phyloP scores from a whole-genome alignment of 192 early-diverging fungal genomes.

The Gryganskiella cystojenkinii region DNA sequence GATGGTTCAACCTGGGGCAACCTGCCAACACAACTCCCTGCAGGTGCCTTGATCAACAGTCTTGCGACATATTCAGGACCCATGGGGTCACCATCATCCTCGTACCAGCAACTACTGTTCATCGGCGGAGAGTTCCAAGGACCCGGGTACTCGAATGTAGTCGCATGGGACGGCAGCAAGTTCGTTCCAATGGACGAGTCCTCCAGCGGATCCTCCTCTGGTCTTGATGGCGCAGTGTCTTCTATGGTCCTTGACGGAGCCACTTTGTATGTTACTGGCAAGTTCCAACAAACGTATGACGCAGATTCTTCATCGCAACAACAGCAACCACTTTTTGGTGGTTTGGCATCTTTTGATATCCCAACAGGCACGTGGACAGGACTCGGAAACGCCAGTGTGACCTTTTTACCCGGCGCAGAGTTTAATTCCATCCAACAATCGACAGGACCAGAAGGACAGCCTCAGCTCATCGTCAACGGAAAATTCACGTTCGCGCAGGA shows the following conservation, averaged over 20 bases:
- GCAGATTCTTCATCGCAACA: not conserved
- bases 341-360: conserved; percentile 29
- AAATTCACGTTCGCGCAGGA: conserved; percentile 12
- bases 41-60: conserved; percentile 60
- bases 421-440: conserved; percentile 29
- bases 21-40: conserved; percentile 53
- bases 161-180: conserved; percentile 57
- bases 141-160: conserved; percentile 65
- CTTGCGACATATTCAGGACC: conserved; percentile 44
- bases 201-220: conserved; percentile 16
- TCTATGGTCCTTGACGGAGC: conserved; percentile 41
- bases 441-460: conserved; percentile 8
- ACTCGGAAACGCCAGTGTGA: conserved; percentile 22
- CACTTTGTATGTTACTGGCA: conserved; percentile 46
- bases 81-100: conserved; percentile 1
- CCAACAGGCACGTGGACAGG: conserved; percentile 5
- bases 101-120: conserved; percentile 36
- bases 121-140: conserved; percentile 72
- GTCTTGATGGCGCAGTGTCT: conserved; percentile 61
- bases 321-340: not conserved
- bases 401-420: conserved; percentile 11
- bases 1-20: conserved; percentile 33
- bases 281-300: conserved; percentile 25
- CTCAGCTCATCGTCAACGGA: conserved; percentile 19
- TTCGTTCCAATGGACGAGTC: conserved; percentile 27